Evolutionary conservation across 1,139 yeast genomes (phyloP), one percentile per base, ranked within the genome.

Genomic region (Candida tropicalis): DNA sequence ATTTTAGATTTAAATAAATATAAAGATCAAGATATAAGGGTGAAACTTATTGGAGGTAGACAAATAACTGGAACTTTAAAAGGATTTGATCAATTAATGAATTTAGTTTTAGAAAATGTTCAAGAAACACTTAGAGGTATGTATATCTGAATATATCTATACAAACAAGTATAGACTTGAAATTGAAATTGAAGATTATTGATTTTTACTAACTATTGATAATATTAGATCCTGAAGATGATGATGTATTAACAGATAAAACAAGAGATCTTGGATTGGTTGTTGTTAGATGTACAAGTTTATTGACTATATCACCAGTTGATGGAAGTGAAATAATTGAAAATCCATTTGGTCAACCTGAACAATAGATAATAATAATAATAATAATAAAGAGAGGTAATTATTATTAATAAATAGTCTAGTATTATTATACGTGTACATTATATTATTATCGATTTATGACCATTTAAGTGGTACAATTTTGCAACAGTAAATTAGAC

Each of bases 81-180:
- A 57, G 98, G 99, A 15, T 90, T 78, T 61, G 99, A 93, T 62
- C 95, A 87, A 63, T 75, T 90, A 63, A 86, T 91, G 95, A 93
- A 93, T 66, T 73, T 93, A 55, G 98, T 93, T 7, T 76, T 93
- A 53, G 97, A 90, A 56, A 84, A 90, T 37, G 91, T 87, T 10
- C 75, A 76, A 38, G 97, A 93, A 62, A 77, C 75, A 24, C 54
- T 84, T 43, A 74, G 86, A 61, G 78, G 79, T 73, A 62, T 46
- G 75, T 67, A 50, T 43, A n/a, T 15, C 22, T n/a, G 4, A 6
- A 20, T 20, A 3, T 3, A 20, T 20, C 9, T 6, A 20, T 6
- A 20, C 6, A n/a, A n/a, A n/a, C n/a, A n/a, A n/a, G n/a, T n/a
- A n/a, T n/a, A n/a, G n/a, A n/a, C n/a, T n/a, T n/a, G n/a, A n/a